Percentiles rank a stretch among this genome's conserved stretches.
Conservation (phyloP, 352 stramenopile genomes). For the Globisporangium cystogenes region DNA sequence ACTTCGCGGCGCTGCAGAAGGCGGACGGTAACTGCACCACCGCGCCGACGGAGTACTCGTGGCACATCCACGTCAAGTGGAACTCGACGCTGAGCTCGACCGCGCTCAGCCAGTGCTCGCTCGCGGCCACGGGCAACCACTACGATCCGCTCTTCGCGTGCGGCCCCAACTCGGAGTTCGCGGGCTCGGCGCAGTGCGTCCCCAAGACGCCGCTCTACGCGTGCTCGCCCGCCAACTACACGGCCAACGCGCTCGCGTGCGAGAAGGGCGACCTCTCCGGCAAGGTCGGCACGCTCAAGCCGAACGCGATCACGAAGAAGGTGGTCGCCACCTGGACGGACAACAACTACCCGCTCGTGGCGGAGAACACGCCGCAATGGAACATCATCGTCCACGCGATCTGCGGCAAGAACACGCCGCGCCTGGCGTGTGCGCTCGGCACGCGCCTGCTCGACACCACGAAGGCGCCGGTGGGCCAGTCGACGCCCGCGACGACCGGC, state of each 20-base stretch:
- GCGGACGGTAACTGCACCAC: constrained; percentile 33
- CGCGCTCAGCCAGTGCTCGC: constrained; percentile 33
- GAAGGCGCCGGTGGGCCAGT: not conserved
- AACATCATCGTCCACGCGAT: constrained; percentile 33
- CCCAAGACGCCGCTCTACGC: constrained; percentile 29
- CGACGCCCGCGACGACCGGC: not conserved
- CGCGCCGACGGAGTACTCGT: constrained; percentile 18
- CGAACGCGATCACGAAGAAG: constrained; percentile 12
- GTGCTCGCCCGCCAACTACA: constrained; percentile 36
- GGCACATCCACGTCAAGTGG: constrained; percentile 35
- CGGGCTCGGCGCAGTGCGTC: constrained; percentile 27
- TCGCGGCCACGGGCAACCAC: constrained; percentile 39
- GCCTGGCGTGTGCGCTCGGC: constrained; percentile 23
- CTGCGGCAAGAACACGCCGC: constrained; percentile 24
- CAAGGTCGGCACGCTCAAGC: constrained; percentile 38
- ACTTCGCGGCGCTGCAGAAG: constrained; percentile 22
- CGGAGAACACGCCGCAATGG: constrained; percentile 26
- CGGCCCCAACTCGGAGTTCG: constrained; percentile 45
- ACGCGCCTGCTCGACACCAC: not conserved
- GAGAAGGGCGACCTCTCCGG: constrained; percentile 54
- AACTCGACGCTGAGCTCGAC: constrained; percentile 14
- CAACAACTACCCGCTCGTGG: constrained; percentile 14
- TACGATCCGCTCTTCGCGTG: constrained; percentile 54
- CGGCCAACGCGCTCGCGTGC: constrained; percentile 26
- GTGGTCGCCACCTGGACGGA: constrained; percentile 10